Conservation (phyloP, 2,329 filamentous ascomycete genomes). For the Cytospora chrysosperma region DNA sequence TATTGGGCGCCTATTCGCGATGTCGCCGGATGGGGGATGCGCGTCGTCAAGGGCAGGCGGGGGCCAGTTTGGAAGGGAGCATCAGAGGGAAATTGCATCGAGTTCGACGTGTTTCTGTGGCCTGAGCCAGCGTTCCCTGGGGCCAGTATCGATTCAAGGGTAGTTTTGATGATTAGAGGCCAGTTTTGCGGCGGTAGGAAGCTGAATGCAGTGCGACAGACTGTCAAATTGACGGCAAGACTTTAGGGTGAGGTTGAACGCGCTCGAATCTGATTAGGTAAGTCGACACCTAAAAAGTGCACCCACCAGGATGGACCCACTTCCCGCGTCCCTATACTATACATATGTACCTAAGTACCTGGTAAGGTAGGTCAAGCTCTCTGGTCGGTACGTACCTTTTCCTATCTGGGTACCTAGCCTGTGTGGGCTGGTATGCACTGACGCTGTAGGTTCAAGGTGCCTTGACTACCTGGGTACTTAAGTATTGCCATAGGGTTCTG, state of each 20-base stretch:
- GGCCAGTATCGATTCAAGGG: not conserved
- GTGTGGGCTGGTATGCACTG: too few relatives aligned
- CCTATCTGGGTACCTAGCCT: not conserved
- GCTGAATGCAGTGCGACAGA: conserved; percentile 22
- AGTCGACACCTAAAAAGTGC: conserved; percentile 2
- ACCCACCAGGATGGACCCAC: not conserved
- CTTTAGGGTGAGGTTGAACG: conserved; percentile 22
- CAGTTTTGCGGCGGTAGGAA: not conserved
- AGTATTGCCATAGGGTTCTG: too few relatives aligned
- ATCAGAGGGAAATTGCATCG: conserved; percentile 20
- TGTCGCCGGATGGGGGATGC: conserved; percentile 10
- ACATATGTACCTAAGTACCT: not conserved
- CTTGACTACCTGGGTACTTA: too few relatives aligned
- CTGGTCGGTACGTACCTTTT: not conserved
- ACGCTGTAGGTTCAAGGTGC: too few relatives aligned
- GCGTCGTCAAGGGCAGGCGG: conserved; percentile 25
- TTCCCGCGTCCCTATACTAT: not conserved
- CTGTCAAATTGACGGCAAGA: conserved; percentile 19
- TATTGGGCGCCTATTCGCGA: not conserved
- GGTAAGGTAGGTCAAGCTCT: too few relatives aligned
- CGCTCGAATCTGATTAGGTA: conserved; percentile 20
- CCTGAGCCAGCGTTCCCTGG: not conserved
- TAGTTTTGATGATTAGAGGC: conserved; percentile 8
- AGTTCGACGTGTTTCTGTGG: conserved; percentile 12
- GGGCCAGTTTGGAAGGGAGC: conserved; percentile 14